Evolutionary conservation across 305 asterid genomes (phyloP).

Genomic region (Fraxinus greggii): DNA sequence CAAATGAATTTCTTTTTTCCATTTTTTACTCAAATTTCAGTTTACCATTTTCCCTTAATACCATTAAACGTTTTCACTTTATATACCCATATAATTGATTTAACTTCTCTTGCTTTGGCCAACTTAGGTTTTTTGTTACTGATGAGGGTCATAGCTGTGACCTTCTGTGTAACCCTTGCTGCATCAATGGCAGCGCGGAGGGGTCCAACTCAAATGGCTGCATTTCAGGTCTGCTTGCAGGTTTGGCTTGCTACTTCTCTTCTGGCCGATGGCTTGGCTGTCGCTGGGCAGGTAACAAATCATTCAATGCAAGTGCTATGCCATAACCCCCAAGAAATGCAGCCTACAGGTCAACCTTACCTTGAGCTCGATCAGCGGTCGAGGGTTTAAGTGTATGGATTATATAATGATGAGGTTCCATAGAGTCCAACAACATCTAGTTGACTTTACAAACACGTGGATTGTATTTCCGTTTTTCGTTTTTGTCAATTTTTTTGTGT

Average conservation of each 20-base stretch:
- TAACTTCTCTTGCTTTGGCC: not conserved
- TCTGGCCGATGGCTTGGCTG: conserved; percentile 82
- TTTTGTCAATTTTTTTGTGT: not conserved
- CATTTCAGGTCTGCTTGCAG: conserved; percentile 87
- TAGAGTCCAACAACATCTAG: not conserved
- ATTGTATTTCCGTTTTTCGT: not conserved
- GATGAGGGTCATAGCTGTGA: conserved; percentile 76
- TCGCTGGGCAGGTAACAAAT: conserved; percentile 72
- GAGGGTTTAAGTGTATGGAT: not conserved
- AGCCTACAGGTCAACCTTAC: not conserved
- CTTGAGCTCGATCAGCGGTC: not conserved
- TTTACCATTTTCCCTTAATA: not conserved
- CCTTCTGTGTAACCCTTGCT: conserved; percentile 78
- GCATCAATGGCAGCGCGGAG: conserved; percentile 81
- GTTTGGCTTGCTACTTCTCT: conserved; percentile 83
- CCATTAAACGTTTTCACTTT: not conserved
- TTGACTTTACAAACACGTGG: not conserved
- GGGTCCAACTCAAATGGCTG: conserved; percentile 83
- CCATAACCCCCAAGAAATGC: not conserved
- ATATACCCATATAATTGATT: not conserved
- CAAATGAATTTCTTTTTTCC: not conserved
- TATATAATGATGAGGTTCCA: not conserved
- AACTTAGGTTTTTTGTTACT: conserved; percentile 58
- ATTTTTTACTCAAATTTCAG: not conserved
- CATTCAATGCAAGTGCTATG: not conserved